Evolutionary conservation across 495 filamentous ascomycete species (phyloP), one percentile per base, ranked within the genome.

Genomic region (Viridothelium virens): DNA sequence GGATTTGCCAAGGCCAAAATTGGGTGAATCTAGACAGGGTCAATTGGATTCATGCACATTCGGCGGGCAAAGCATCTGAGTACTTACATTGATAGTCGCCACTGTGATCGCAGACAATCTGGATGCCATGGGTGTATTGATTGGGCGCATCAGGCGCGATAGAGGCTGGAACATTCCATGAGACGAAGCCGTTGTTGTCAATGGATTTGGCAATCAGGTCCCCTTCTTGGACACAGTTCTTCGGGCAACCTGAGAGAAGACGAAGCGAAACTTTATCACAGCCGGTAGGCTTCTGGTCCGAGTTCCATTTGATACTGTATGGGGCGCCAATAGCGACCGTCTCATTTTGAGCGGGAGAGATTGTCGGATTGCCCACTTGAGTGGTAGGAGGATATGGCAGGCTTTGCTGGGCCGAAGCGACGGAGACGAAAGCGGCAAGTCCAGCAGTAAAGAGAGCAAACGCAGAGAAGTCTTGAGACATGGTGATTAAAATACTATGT

Each of bases 391-490:
- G 7, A 2, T 59, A 31, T 36, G 53, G 53, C 7, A 59, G 53
- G 2, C 25, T 9, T 36, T 34, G 25, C 7, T 34, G 25, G 7
- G 53, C 53, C 36, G 31, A 59, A 36, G 53, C 53, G 10, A 34
- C 6, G 25, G 53, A 36, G 36, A 14, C 53, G 7, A 59, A 36
- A 36, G 53, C 53, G 0, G 78, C 77, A 62, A 87, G 73, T 71
- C 78, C 77, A 33, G 82, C 77, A 67, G 80, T 63, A 70, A 78
- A 69, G 37, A 83, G 62, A 62, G 80, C 71, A 61, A 78, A 67
- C 59, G 74, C 68, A 67, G 81, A 77, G 76, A 84, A 79, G 38
- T 69, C 67, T 46, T 39, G 5, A 56, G 65, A 64, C 73, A 74
- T 74, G 11, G 59, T 72, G 70, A 56, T 53, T 65, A 36, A 33